Evolutionary conservation across 768 basidiomycete genomes (phyloP).

Genomic region (Podaxis sp.): DNA sequence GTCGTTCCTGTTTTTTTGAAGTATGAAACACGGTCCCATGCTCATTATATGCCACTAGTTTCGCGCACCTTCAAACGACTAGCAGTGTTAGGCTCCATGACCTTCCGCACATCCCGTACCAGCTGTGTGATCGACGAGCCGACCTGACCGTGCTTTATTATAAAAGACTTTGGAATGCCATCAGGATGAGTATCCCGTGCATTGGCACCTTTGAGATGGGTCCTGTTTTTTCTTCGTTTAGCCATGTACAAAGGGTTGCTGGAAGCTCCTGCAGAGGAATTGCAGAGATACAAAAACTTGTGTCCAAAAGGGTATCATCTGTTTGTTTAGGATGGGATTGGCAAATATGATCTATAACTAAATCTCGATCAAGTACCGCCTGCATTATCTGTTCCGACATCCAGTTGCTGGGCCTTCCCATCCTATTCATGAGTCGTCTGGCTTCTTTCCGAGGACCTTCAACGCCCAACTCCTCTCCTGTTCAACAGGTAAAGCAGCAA

Average conservation of each 20-base stretch:
- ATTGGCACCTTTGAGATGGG: conserved; percentile 66
- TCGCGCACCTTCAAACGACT: conserved; percentile 74
- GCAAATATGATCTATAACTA: not conserved
- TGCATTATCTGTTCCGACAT: not conserved
- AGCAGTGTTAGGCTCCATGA: conserved; percentile 98
- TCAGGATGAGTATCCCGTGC: conserved; percentile 31
- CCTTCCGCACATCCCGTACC: conserved; percentile 89
- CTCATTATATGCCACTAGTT: not conserved
- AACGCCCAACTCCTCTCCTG: conserved; percentile 68
- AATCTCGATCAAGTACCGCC: not conserved
- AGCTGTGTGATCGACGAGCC: conserved; percentile 85
- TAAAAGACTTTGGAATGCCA: conserved; percentile 82
- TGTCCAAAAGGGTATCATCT: conserved; percentile 2
- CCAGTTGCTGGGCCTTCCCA: not conserved
- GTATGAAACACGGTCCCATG: conserved; percentile 1
- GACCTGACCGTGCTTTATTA: conserved; percentile 94
- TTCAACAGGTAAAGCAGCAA: conserved; percentile 36
- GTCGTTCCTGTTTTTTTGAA: conserved; percentile 69
- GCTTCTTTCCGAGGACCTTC: conserved; percentile 82
- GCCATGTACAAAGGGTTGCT: conserved; percentile 45
- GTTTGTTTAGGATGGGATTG: not conserved
- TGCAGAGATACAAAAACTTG: conserved; percentile 13
- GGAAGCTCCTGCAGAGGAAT: not conserved
- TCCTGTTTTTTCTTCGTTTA: conserved; percentile 75
- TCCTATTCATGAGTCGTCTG: conserved; percentile 43